Conservation (phyloP, 2,329 filamentous ascomycete species). For the Westerdykella ornata region DNA sequence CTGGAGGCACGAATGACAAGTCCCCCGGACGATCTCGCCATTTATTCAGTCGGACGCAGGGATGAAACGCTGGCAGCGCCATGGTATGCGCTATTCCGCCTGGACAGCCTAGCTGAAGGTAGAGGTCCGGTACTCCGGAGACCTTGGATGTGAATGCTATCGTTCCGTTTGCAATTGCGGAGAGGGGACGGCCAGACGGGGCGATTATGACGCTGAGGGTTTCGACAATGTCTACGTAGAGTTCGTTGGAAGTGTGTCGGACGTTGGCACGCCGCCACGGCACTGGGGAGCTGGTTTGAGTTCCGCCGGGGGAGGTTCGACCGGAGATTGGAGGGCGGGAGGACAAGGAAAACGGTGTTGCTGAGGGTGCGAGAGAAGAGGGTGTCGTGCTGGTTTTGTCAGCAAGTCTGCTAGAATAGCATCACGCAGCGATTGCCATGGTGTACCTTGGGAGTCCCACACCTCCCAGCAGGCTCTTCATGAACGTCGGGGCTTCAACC, state of each 20-base stretch:
- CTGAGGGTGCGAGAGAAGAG: slow-evolving; percentile 22
- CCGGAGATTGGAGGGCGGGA: slow-evolving; percentile 11
- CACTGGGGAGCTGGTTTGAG: slow-evolving; percentile 48
- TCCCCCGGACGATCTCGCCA: slow-evolving; percentile 88
- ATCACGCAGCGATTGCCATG: background rate
- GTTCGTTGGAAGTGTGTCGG: slow-evolving; percentile 89
- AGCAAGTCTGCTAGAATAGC: background rate
- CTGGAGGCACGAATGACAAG: slow-evolving; percentile 91
- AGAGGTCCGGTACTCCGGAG: slow-evolving; percentile 86
- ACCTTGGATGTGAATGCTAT: slow-evolving; percentile 95
- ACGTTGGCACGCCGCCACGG: slow-evolving; percentile 92
- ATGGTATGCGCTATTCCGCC: slow-evolving; percentile 65
- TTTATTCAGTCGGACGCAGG: slow-evolving; percentile 80
- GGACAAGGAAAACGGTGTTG: slow-evolving; percentile 25
- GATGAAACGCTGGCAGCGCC: slow-evolving; percentile 89
- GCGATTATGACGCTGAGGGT: slow-evolving; percentile 81
- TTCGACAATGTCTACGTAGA: slow-evolving; percentile 94
- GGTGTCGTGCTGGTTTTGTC: slow-evolving; percentile 21
- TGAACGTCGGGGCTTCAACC: slow-evolving; percentile 83
- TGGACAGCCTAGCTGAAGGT: slow-evolving; percentile 70
- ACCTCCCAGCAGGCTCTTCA: slow-evolving; percentile 81
- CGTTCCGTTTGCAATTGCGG: slow-evolving; percentile 82
- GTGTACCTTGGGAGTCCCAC: slow-evolving; percentile 75
- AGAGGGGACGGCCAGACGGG: slow-evolving; percentile 79
- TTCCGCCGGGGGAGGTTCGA: slow-evolving; percentile 5